phyloP scores from a whole-genome alignment of 768 basidiomycete species.

The Trametes elegans region DNA sequence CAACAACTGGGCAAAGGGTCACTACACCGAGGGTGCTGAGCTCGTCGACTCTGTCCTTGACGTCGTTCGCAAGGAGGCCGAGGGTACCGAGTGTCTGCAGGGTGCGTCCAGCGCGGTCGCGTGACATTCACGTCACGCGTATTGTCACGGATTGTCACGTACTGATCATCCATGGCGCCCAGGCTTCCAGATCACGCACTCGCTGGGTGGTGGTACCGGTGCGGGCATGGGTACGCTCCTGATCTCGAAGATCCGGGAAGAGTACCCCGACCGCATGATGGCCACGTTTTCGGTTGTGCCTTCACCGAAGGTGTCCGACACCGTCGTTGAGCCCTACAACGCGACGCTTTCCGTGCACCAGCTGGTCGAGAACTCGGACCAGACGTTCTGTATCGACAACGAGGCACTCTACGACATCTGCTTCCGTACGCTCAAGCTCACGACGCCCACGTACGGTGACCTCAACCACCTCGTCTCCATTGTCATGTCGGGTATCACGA shows the following conservation, averaged over 20 bases:
- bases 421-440: conserved; percentile 95
- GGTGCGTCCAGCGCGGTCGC: conserved; percentile 46
- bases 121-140: conserved; percentile 12
- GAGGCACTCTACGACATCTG: conserved; percentile 99
- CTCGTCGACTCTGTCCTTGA: conserved; percentile 97
- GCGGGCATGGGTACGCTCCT: conserved; percentile 99
- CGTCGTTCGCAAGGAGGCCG: conserved; percentile 98
- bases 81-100: conserved; percentile 95
- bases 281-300: conserved; percentile 97
- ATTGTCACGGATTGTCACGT: conserved; percentile 13
- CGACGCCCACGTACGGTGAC: conserved; percentile 94
- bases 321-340: conserved; percentile 96
- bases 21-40: conserved; percentile 96
- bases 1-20: conserved; percentile 99
- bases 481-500: conserved; percentile 99
- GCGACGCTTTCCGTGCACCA: too few relatives aligned
- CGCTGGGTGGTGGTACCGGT: conserved; percentile 98
- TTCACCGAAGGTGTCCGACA: conserved; percentile 99
- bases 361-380: too few relatives aligned
- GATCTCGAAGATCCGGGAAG: conserved; percentile 99
- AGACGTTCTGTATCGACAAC: too few relatives aligned
- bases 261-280: conserved; percentile 99
- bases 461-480: conserved; percentile 97
- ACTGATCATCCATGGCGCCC: conserved; percentile 3
- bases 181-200: conserved; percentile 99